Conservation (phyloP, 495 filamentous ascomycete species). For the Jackrogersella minutella region DNA sequence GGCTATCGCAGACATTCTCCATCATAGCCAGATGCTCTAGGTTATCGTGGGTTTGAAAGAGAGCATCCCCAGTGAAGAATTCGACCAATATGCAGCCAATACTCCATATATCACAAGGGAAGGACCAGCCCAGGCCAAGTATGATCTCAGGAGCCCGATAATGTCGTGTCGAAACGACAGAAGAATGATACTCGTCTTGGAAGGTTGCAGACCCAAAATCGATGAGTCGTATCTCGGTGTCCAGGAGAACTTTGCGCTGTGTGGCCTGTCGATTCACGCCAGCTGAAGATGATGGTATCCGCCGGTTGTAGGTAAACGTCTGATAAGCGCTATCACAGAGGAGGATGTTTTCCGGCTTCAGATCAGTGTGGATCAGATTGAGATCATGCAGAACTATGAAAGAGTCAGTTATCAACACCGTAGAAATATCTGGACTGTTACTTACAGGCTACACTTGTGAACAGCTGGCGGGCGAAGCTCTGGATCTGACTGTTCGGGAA, state of each 20-base stretch:
- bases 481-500: constrained; percentile 99
- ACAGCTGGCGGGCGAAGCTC: constrained; percentile 90
- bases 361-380: constrained; percentile 96
- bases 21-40: constrained; percentile 99
- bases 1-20: constrained; percentile 82
- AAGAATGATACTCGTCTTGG: constrained; percentile 97
- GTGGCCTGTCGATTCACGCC: constrained; percentile 78
- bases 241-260: constrained; percentile 86
- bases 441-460: constrained; percentile 98
- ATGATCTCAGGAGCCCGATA: constrained; percentile 98
- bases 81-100: constrained; percentile 99
- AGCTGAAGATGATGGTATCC: constrained; percentile 89
- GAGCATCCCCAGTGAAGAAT: constrained; percentile 95
- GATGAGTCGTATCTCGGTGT: constrained; percentile 96
- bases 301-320: constrained; percentile 95
- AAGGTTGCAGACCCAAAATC: constrained; percentile 99
- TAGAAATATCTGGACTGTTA: constrained; percentile 20
- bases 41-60: constrained; percentile 99
- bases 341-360: constrained; percentile 98
- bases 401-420: constrained; percentile 40
- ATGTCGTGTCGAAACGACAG: constrained; percentile 94
- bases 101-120: constrained; percentile 98
- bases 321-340: constrained; percentile 90
- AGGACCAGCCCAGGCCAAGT: constrained; percentile 95
- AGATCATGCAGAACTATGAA: constrained; percentile 89